Evolutionary conservation across 306 rosid genomes (phyloP).

Genomic region (Argentina anserina): DNA sequence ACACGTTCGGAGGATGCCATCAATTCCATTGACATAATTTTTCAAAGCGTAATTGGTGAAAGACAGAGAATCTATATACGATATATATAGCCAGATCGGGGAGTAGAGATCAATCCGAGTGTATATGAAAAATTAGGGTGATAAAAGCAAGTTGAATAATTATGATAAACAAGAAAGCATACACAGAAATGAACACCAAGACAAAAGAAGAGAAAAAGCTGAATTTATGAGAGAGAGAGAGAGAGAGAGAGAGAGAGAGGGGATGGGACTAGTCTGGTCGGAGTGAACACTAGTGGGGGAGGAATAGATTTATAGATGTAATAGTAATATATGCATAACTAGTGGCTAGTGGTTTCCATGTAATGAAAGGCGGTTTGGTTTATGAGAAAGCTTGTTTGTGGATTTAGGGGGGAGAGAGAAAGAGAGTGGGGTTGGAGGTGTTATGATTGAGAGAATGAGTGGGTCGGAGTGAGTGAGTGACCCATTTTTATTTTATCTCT

Average conservation of each 20-base stretch:
- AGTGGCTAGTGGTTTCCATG: conserved; percentile 34
- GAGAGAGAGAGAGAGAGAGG: conserved; percentile 36
- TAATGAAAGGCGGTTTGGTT: conserved; percentile 41
- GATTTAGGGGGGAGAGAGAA: conserved; percentile 18
- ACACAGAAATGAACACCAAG: conserved; percentile 16
- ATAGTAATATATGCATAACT: conserved; percentile 12
- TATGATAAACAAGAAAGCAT: conserved; percentile 19
- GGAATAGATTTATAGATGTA: conserved; percentile 12
- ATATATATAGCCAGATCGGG: conserved; percentile 23
- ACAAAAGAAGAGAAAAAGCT: conserved; percentile 5
- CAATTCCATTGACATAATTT: conserved; percentile 78
- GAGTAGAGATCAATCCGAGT: not conserved
- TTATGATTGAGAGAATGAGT: conserved; percentile 92
- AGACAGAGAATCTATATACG: not conserved
- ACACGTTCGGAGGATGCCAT: conserved; percentile 86
- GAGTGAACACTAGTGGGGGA: conserved; percentile 41
- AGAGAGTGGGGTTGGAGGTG: conserved; percentile 21
- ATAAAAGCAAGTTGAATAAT: conserved; percentile 7
- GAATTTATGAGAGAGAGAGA: conserved; percentile 20
- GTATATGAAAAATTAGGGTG: not conserved
- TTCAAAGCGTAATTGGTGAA: conserved; percentile 18
- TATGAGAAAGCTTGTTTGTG: conserved; percentile 43
- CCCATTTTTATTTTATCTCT: conserved; percentile 24
- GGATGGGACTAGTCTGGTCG: conserved; percentile 82
- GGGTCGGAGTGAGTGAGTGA: conserved; percentile 62